phyloP scores from a whole-genome alignment of 2,329 filamentous ascomycete genomes.

The Fusarium tuaranense region DNA sequence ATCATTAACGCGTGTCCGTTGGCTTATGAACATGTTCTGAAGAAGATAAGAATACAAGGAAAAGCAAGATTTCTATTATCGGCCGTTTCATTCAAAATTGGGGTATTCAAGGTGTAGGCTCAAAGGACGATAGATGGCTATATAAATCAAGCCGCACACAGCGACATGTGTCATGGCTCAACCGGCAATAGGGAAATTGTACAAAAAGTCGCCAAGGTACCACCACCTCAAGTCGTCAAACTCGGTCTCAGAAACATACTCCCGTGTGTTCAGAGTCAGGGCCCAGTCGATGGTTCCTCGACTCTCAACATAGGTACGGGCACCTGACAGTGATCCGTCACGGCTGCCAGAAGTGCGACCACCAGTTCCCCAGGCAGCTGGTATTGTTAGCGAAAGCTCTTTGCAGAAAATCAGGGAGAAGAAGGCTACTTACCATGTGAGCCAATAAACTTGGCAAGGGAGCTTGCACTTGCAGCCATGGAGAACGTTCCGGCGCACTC shows the following conservation, averaged over 20 bases:
- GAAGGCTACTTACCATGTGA: constrained; percentile 7
- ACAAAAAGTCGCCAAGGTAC: not conserved
- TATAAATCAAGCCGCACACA: not conserved
- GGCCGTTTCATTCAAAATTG: not conserved
- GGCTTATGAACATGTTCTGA: not conserved
- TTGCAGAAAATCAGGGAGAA: no score
- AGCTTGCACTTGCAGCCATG: constrained; percentile 28
- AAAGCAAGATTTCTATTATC: not conserved
- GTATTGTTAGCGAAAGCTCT: not conserved
- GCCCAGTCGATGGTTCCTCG: constrained; percentile 19
- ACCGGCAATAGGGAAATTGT: not conserved
- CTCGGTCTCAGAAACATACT: constrained; percentile 6
- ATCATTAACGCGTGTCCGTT: not conserved
- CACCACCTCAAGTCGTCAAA: constrained; percentile 18
- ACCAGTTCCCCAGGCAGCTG: constrained; percentile 22
- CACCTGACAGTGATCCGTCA: constrained; percentile 19
- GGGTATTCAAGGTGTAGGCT: not conserved
- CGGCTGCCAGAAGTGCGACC: not conserved
- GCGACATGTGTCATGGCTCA: not conserved
- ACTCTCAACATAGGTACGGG: constrained; percentile 9
- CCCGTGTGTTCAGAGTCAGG: constrained; percentile 29
- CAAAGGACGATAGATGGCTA: not conserved
- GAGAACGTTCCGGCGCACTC: constrained; percentile 28
- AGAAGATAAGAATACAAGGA: not conserved
- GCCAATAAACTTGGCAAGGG: constrained; percentile 23